A percentile compares a stretch with the other conserved stretches of the same genome.
Evolutionary conservation across 768 basidiomycete species (phyloP).

Genomic region (Suillus discolor): DNA sequence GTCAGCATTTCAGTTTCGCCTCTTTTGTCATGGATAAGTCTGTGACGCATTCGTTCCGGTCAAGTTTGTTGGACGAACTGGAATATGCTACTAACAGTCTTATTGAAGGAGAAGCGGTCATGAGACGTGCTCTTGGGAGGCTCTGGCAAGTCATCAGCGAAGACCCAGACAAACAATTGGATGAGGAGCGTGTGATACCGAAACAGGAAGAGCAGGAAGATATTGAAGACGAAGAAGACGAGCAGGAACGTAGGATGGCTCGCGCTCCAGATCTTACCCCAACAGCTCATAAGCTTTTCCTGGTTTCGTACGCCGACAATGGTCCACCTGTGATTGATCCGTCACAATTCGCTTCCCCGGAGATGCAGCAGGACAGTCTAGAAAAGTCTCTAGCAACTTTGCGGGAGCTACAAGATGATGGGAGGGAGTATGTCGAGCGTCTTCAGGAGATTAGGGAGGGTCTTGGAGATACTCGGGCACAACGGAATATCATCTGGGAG

Average conservation of each 20-base stretch:
- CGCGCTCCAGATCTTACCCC: conserved; percentile 71
- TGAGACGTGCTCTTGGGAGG: conserved; percentile 75
- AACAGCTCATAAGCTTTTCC: conserved; percentile 66
- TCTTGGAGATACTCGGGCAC: conserved; percentile 71
- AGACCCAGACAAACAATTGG: conserved; percentile 49
- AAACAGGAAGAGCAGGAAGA: conserved; percentile 73
- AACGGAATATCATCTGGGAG: conserved; percentile 76
- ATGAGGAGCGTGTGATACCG: conserved; percentile 49
- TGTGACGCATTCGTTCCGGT: conserved; percentile 82
- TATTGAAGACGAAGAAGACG: conserved; percentile 40
- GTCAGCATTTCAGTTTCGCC: conserved; percentile 74
- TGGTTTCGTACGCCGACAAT: conserved; percentile 53
- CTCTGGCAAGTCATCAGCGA: conserved; percentile 84
- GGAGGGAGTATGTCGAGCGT: conserved; percentile 83
- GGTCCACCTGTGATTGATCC: conserved; percentile 51
- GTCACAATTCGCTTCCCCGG: conserved; percentile 64
- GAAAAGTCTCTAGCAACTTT: conserved; percentile 76
- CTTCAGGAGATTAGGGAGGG: conserved; percentile 83
- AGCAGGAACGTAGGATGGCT: conserved; percentile 46
- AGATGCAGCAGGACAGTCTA: conserved; percentile 67
- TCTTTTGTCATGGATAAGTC: conserved; percentile 87
- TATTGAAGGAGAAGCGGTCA: conserved; percentile 77
- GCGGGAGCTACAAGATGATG: conserved; percentile 84
- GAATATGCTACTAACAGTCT: conserved; percentile 82
- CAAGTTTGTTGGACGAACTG: conserved; percentile 74